Evolutionary conservation across 2,329 filamentous ascomycete genomes (phyloP).

Genomic region (Cladosporium sp.): DNA sequence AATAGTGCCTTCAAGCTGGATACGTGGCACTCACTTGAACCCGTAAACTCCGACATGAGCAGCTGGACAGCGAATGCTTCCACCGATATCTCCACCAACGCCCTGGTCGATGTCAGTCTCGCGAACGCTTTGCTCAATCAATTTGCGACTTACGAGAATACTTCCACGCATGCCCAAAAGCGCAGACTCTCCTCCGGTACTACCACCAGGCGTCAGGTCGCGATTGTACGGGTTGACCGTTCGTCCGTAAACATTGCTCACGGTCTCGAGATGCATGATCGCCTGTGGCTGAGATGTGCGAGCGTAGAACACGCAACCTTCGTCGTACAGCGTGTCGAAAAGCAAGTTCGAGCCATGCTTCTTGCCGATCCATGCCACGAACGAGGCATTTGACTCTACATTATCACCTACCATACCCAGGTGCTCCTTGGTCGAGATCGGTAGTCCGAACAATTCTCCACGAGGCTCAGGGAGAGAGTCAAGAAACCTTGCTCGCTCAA

Average conservation of each 20-base stretch:
- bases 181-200: constrained; percentile 55
- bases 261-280: constrained; percentile 52
- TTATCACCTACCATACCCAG: constrained; percentile 47
- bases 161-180: constrained; percentile 32
- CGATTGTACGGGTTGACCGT: constrained; percentile 54
- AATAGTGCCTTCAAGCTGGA: too few species aligned
- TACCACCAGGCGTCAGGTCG: constrained; percentile 49
- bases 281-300: constrained; percentile 53
- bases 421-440: constrained; percentile 51
- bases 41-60: constrained; percentile 46
- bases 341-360: constrained; percentile 47
- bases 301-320: constrained; percentile 50
- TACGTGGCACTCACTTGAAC: constrained; percentile 35
- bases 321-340: constrained; percentile 39
- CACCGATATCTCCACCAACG: constrained; percentile 53
- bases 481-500: constrained; percentile 37
- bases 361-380: constrained; percentile 46
- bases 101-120: neutral
- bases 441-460: constrained; percentile 49
- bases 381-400: constrained; percentile 32
- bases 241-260: constrained; percentile 48
- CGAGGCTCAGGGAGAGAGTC: constrained; percentile 37
- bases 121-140: constrained; percentile 13
- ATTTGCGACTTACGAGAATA: neutral
- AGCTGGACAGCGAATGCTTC: constrained; percentile 46